These are phyloP conservation scores for Mariannaea elegans DNA, from an alignment of 2,329 filamentous ascomycete species.

Conservation along the genomic window DNA sequence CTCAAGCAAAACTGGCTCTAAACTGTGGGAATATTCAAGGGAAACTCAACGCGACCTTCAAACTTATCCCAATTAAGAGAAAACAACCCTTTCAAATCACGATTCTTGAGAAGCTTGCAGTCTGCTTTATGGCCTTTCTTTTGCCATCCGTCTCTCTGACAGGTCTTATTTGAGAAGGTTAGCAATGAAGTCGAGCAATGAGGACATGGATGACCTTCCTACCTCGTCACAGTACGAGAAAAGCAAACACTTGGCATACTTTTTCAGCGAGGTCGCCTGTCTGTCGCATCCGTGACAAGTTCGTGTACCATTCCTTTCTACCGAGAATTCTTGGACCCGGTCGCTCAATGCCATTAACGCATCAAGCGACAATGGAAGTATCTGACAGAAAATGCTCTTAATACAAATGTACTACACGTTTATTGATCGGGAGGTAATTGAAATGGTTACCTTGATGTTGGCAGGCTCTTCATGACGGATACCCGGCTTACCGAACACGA, in stretches of 20 bases:
- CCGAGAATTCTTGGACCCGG: constrained; percentile 8
- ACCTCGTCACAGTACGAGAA: constrained; percentile 33
- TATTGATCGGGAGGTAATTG: background rate
- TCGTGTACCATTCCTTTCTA: background rate
- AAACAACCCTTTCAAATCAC: constrained; percentile 18
- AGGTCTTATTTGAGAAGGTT: constrained; percentile 11
- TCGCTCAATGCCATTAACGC: constrained; percentile 24
- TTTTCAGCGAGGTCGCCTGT: background rate
- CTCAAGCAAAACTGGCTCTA: no score
- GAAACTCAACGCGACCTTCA: no score
- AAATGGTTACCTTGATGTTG: constrained; percentile 7
- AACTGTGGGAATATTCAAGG: no score
- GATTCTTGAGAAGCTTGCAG: constrained; percentile 22
- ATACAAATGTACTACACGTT: background rate
- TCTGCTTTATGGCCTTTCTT: constrained; percentile 23
- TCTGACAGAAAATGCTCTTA: background rate
- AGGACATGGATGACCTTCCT: background rate
- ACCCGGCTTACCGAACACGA: background rate
- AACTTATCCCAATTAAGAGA: constrained; percentile 9
- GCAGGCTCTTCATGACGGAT: constrained; percentile 4
- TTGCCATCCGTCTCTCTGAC: constrained; percentile 19
- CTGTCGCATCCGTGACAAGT: constrained; percentile 28
- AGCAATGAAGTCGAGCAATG: background rate
- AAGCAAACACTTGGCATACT: constrained; percentile 19
- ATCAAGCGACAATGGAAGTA: constrained; percentile 16